Base-by-base conservation (phyloP, 2,329 filamentous ascomycete genomes). In the Neonectria magnoliae region DNA sequence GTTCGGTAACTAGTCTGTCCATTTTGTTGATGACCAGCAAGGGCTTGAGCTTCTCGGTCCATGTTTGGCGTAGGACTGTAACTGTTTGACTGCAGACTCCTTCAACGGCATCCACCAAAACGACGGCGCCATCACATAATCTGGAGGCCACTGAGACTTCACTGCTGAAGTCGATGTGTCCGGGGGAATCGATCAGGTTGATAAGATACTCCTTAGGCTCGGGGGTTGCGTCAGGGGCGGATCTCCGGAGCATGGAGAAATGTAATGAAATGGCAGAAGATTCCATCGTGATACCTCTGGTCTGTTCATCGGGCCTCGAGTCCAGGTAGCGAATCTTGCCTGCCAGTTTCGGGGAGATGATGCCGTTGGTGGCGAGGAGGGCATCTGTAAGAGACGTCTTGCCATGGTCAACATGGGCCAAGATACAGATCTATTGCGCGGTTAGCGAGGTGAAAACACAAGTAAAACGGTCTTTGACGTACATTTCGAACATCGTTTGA, bases 201-300 rank as follows among this genome's bases (percentile, higher is more conserved):
- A 99, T 93, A 67, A 99, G 85, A 76, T 97, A 98, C 79, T 99
- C 95, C 76, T 93, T 93, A 20, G 91, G 86, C 73, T 90, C 87
- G 0, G 93, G 91, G 14, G 84, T 76, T 6, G 88, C 88, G 16
- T 93, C 90, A 2, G 91, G 90, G 2, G 87, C 84, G 41, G 88
- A 83, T 71, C 93, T 88, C 71, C 94, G 88, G 58, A 97, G 83
- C 87, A 98, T 93, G 38, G 94, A 97, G 79, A 99, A 99, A 81
- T 92, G 97, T 36, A 99, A 85, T 0, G 96, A 98, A 69, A 99
- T 99, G 67, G 96, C 96, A 6, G 95, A 98, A 0, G 96, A 98
- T 79, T 99, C 96, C 96, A 99, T 99, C n/a, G 96, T 99, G 76
- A 99, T 99, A 61, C 96, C 96, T 69, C 96, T 91, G 16, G 93